phyloP scores from a whole-genome alignment of 2,329 filamentous ascomycete genomes.

The Epichloe sp. region DNA sequence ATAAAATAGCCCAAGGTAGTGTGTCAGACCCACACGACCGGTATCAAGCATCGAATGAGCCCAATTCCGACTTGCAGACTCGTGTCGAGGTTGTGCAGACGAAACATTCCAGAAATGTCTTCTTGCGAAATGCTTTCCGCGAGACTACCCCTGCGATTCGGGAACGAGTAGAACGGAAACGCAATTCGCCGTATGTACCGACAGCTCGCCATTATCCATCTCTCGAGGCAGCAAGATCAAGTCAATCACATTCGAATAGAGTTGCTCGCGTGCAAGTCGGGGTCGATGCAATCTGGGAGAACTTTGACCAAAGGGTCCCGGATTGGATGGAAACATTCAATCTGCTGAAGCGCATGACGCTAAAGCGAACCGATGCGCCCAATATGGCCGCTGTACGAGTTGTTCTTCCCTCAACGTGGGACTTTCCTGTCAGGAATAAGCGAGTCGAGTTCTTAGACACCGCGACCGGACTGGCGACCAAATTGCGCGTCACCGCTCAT shows the following conservation, averaged over 20 bases:
- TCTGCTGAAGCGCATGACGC: conserved; percentile 24
- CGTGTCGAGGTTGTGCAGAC: not conserved
- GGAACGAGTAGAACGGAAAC: conserved; percentile 10
- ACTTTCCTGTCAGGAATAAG: conserved; percentile 21
- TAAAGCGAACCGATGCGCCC: conserved; percentile 16
- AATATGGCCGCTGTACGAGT: conserved; percentile 24
- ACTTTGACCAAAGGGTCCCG: conserved; percentile 15
- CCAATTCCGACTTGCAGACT: not conserved
- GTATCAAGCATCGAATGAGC: conserved; percentile 2
- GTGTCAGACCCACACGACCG: not conserved
- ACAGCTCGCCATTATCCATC: conserved; percentile 17
- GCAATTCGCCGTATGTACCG: conserved; percentile 16
- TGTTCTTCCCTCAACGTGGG: conserved; percentile 21
- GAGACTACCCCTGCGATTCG: conserved; percentile 10
- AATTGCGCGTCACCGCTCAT: conserved; percentile 21
- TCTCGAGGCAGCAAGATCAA: conserved; percentile 11
- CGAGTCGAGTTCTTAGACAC: conserved; percentile 22
- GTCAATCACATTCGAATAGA: conserved; percentile 9
- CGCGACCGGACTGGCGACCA: conserved; percentile 19
- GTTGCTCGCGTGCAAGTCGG: conserved; percentile 24
- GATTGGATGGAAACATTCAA: conserved; percentile 28
- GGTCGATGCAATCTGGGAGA: conserved; percentile 20
- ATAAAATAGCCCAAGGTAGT: not conserved
- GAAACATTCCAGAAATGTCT: conserved; percentile 13
- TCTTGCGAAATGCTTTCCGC: conserved; percentile 18